Percentiles rank a stretch among this genome's conserved stretches.
These are phyloP conservation scores for Shiraia sp. DNA, from an alignment of 2,329 filamentous ascomycete species.

Conservation along the genomic window DNA sequence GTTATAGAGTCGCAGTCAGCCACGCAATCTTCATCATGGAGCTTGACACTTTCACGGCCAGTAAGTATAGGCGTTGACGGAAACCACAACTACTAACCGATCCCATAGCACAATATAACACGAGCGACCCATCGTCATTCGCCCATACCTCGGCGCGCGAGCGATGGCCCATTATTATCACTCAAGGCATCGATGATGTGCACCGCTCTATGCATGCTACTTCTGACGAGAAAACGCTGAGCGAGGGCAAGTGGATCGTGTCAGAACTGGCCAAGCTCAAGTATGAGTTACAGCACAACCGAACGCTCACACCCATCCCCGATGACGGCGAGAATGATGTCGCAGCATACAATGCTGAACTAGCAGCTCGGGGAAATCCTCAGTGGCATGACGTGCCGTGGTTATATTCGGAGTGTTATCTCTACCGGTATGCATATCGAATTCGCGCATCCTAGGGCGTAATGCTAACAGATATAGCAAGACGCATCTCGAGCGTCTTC, in stretches of 20 bases:
- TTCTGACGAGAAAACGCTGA: constrained; percentile 65
- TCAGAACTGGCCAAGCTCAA: constrained; percentile 80
- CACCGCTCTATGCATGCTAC: constrained; percentile 70
- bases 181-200: constrained; percentile 91
- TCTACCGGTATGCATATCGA: constrained; percentile 67
- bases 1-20: too few species aligned
- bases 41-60: too few species aligned
- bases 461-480: constrained; percentile 45
- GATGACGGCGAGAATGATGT: constrained; percentile 81
- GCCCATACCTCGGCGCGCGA: constrained; percentile 82
- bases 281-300: constrained; percentile 92
- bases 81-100: background rate
- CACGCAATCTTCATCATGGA: too few species aligned
- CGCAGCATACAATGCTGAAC: constrained; percentile 80
- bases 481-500: constrained; percentile 82
- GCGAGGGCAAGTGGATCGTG: constrained; percentile 86
- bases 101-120: constrained; percentile 70
- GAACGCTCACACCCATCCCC: constrained; percentile 71
- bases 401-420: constrained; percentile 92
- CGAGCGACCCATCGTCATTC: constrained; percentile 82
- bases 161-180: constrained; percentile 93
- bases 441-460: too few species aligned
- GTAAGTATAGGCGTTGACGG: too few species aligned
- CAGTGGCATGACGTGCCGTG: constrained; percentile 85
- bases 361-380: constrained; percentile 71